Evolutionary conservation across 2,329 filamentous ascomycete genomes (phyloP), one percentile per base, ranked within the genome.

Genomic region (Colletotrichum abscissum): DNA sequence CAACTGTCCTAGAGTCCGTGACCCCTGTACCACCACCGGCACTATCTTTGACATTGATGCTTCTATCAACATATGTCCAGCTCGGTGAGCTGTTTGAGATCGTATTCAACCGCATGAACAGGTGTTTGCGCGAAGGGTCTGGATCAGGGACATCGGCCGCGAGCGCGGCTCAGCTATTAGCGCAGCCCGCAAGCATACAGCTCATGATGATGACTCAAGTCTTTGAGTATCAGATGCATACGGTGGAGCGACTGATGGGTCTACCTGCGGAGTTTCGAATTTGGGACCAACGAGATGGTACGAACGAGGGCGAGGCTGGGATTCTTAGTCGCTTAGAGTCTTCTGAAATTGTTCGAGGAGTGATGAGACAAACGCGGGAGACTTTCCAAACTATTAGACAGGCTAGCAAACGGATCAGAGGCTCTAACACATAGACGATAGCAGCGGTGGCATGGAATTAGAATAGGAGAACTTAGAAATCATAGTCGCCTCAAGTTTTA

Each of bases 151-250:
- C n/a, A 38, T 35, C 56, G 28, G 19, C 56, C 22, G 56, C 30
- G 19, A n/a, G 28, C 22, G 1, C 30, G 7, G 30, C 56, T 22
- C 30, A 22, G 28, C 16, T 58, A 6, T 35, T 35, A 33, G 22
- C 19, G 30, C 30, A 58, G 56, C 56, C 56, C n/a, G 38, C 56
- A 12, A 58, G 56, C 56, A 58, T 58, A n/a, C 56, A 58, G 28
- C 56, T 58, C 56, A 58, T 35, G 28, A 58, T 58, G 56, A 58
- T 58, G 56, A 58, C 56, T 4, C 30, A 58, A 28, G 56, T 58
- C 12, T 58, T 58, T 14, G 56, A 58, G 56, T 58, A 58, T 19
- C 56, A 58, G 22, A 58, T 58, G 56, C 56, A 58, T n/a, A 58
- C 56, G 7, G 56, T 58, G 56, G 30, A 58, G 56, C 14, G 56